Base-by-base conservation (phyloP, 495 filamentous ascomycete genomes). In the Cladorrhinum samala region DNA sequence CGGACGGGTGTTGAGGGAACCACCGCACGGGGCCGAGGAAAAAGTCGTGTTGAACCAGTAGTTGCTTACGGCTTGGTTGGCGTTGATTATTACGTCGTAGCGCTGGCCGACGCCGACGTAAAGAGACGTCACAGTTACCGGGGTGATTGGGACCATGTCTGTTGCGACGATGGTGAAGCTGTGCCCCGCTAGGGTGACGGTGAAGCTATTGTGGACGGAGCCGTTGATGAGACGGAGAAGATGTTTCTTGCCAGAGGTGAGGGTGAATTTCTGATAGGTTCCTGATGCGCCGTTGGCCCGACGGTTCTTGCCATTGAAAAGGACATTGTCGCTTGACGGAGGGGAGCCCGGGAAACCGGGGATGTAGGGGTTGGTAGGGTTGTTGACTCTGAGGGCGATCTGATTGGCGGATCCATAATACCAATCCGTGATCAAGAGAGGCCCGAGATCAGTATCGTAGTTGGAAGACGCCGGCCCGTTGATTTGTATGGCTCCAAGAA, bases 1-100 rank as follows among this genome's bases (percentile, higher is more conserved):
- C 5, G 66, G 62, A 21, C 42, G 56, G 36, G 19, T 23, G 53
- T 65, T 67, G 14, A 43, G 43, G 2, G 61, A 56, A 4, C 46
- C 9, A 49, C 66, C 62, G 58, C 70, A 68, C 42, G 44, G 46
- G 24, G 46, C 57, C 30, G 30, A 38, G 5, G 54, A 54, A 18
- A 66, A 60, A 9, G 66, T 70, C 4, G 68, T 69, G 27, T 71
- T 66, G 55, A 74, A 55, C 86, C 86, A 90, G 69, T 83, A 89
- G 57, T 80, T 75, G 21, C 54, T 72, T 9, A 63, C 54, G 9
- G 60, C 47, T 46, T 80, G 68, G 54, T 81, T 72, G 17, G 85
- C 85, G 33, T 76, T 72, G 40, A 89, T 71, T 51, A 88, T 79
- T 21, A 89, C 69, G 56, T 89, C 80, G 65, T 87, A 86, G 25